phyloP scores from a whole-genome alignment of 1,284 basidiomycete species.

The Sporisorium graminicola region DNA sequence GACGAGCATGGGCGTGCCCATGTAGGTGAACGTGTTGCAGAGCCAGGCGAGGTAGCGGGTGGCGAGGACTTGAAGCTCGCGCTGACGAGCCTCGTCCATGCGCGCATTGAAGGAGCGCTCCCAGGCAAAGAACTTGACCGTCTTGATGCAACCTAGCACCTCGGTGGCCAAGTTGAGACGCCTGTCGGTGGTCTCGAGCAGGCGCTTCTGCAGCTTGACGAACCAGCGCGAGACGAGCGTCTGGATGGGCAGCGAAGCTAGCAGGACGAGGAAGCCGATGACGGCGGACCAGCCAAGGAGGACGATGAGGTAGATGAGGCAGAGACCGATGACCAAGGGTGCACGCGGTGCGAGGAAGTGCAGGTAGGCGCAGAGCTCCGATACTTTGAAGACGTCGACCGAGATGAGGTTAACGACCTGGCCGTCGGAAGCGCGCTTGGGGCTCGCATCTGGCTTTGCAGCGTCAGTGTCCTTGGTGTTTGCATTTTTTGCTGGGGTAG shows the following conservation, averaged over 20 bases:
- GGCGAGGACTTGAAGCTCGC: constrained; percentile 72
- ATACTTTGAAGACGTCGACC: constrained; percentile 73
- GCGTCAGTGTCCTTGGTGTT: constrained; percentile 19
- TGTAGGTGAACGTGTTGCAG: constrained; percentile 70
- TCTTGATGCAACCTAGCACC: constrained; percentile 73
- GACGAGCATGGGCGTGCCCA: constrained; percentile 76
- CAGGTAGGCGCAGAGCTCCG: constrained; percentile 63
- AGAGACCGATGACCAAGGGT: constrained; percentile 73
- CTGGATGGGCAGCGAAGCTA: constrained; percentile 54
- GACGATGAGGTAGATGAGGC: constrained; percentile 72
- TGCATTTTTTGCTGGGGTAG: constrained; percentile 26
- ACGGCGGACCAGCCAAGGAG: constrained; percentile 73
- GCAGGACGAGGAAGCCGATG: constrained; percentile 68
- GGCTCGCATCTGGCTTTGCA: constrained; percentile 31
- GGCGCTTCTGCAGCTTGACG: constrained; percentile 71
- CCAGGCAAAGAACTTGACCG: constrained; percentile 77
- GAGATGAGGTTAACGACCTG: constrained; percentile 74
- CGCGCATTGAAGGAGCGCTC: constrained; percentile 71
- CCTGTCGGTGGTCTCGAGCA: constrained; percentile 73
- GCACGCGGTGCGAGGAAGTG: constrained; percentile 70
- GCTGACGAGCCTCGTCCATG: constrained; percentile 71
- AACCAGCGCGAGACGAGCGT: constrained; percentile 71
- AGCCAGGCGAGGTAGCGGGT: constrained; percentile 71
- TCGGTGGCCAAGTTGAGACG: constrained; percentile 74
- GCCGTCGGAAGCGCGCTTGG: constrained; percentile 71